Evolutionary conservation across 495 filamentous ascomycete genomes (phyloP).

Genomic region (Parachaetomium inaequale): DNA sequence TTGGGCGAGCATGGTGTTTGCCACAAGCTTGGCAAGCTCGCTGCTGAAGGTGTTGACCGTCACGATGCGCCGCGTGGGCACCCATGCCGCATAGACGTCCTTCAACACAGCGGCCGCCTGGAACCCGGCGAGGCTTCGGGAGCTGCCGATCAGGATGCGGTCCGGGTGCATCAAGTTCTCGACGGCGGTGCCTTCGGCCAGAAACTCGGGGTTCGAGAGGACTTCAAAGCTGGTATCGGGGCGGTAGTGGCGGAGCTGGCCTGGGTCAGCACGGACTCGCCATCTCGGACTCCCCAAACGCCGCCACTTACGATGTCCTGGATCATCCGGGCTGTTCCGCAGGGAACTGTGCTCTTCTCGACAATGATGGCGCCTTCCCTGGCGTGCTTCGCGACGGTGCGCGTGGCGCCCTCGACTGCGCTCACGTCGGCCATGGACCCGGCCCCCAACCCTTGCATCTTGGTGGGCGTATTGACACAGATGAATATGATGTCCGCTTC

Average conservation of each 20-base stretch:
- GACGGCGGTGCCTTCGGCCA: constrained; percentile 76
- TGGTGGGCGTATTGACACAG: constrained; percentile 79
- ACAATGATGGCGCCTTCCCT: constrained; percentile 69
- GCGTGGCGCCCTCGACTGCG: constrained; percentile 65
- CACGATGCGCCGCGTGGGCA: constrained; percentile 61
- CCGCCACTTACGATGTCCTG: constrained; percentile 56
- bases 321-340: constrained; percentile 68
- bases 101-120: constrained; percentile 61
- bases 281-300: too few relatives aligned
- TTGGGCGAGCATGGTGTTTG: constrained; percentile 79
- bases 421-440: constrained; percentile 70
- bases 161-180: constrained; percentile 68
- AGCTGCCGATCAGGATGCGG: constrained; percentile 72
- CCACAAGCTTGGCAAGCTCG: constrained; percentile 74
- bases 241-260: constrained; percentile 44
- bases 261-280: constrained; percentile 3
- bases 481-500: constrained; percentile 75
- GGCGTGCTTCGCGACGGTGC: constrained; percentile 63
- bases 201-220: constrained; percentile 80
- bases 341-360: constrained; percentile 82
- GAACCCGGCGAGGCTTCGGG: constrained; percentile 51
- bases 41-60: constrained; percentile 76
- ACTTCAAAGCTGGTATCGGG: constrained; percentile 67
- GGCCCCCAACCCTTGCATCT: constrained; percentile 63
- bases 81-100: constrained; percentile 68